A percentile compares a stretch with the other conserved stretches of the same genome.
Evolutionary conservation across 352 stramenopile genomes (phyloP).

Genomic region (Peronospora belbahrii): DNA sequence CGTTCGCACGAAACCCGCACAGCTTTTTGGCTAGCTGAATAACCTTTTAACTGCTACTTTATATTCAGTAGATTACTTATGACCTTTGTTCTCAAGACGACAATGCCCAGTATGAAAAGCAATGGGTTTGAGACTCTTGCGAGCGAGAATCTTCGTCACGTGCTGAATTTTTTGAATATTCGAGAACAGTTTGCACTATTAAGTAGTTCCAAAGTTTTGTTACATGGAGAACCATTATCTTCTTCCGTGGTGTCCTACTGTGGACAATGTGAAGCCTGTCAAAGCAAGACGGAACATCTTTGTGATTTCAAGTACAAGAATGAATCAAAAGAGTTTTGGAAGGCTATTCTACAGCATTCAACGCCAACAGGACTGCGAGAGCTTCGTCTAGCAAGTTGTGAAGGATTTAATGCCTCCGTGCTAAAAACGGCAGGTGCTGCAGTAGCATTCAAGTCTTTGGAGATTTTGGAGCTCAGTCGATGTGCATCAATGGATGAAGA

Average conservation of each 20-base stretch:
- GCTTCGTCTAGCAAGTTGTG: slow-evolving; percentile 49
- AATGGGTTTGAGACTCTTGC: slow-evolving; percentile 18
- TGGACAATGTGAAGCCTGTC: slow-evolving; percentile 41
- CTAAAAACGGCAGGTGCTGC: slow-evolving; percentile 23
- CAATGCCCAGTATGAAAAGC: slow-evolving; percentile 7
- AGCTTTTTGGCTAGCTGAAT: slow-evolving; percentile 55
- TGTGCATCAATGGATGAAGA: slow-evolving; percentile 36
- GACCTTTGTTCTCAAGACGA: slow-evolving; percentile 1
- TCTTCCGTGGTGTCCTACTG: slow-evolving; percentile 51
- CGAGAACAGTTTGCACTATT: slow-evolving; percentile 57
- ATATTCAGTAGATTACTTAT: too few relatives aligned
- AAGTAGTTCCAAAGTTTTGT: slow-evolving; percentile 29
- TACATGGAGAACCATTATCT: slow-evolving; percentile 35
- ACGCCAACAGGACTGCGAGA: slow-evolving; percentile 31
- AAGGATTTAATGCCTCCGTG: slow-evolving; percentile 33
- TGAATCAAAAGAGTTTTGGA: slow-evolving; percentile 43
- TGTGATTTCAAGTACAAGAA: slow-evolving; percentile 35
- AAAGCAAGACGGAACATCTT: slow-evolving; percentile 42
- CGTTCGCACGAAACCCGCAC: slow-evolving; percentile 83
- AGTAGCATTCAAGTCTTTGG: slow-evolving; percentile 31
- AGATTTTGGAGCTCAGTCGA: slow-evolving; percentile 57
- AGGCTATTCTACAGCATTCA: slow-evolving; percentile 34
- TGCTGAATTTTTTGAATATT: slow-evolving; percentile 51
- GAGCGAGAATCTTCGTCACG: slow-evolving; percentile 44
- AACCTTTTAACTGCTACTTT: slow-evolving; percentile 15